Percentiles rank a stretch among this genome's conserved stretches.
phyloP scores from a whole-genome alignment of 2,329 filamentous ascomycete species.

The Cladorrhinum sp. region DNA sequence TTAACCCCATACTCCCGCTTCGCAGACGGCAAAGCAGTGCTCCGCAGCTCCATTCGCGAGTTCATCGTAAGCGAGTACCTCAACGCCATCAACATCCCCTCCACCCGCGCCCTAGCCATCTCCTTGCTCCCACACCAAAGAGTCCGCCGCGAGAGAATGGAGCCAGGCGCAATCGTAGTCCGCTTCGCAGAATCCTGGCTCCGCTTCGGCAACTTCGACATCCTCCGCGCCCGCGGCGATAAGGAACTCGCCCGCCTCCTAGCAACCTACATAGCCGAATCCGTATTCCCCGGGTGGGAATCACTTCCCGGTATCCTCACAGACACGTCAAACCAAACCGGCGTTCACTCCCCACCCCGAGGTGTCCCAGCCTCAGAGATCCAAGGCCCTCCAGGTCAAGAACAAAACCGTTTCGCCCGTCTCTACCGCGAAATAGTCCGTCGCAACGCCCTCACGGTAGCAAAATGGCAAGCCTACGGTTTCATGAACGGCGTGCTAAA shows the following conservation, averaged over 20 bases:
- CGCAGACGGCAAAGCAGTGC: slow-evolving; percentile 89
- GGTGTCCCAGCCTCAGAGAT: slow-evolving; percentile 55
- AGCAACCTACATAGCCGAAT: slow-evolving; percentile 79
- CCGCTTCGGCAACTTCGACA: slow-evolving; percentile 90
- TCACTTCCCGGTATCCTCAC: slow-evolving; percentile 64
- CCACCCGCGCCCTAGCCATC: slow-evolving; percentile 80
- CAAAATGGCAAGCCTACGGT: slow-evolving; percentile 95
- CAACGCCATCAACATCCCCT: slow-evolving; percentile 79
- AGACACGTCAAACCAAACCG: slow-evolving; percentile 48
- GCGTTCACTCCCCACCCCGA: slow-evolving; percentile 43
- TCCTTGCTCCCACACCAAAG: slow-evolving; percentile 69
- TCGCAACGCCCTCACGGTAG: slow-evolving; percentile 82
- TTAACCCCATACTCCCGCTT: slow-evolving; percentile 94
- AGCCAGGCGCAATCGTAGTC: slow-evolving; percentile 89
- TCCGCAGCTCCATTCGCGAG: slow-evolving; percentile 89
- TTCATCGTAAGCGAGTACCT: slow-evolving; percentile 90
- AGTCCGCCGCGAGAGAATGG: slow-evolving; percentile 74
- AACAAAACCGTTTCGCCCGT: slow-evolving; percentile 82
- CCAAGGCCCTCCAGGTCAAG: slow-evolving; percentile 64
- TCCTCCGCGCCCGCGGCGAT: slow-evolving; percentile 80
- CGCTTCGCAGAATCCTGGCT: slow-evolving; percentile 92
- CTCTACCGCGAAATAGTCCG: slow-evolving; percentile 85
- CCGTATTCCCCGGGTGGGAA: slow-evolving; percentile 86
- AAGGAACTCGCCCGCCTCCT: slow-evolving; percentile 68
- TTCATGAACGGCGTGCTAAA: slow-evolving; percentile 99